Conservation (phyloP, 2,329 filamentous ascomycete genomes). For the Fusarium mexicanum region DNA sequence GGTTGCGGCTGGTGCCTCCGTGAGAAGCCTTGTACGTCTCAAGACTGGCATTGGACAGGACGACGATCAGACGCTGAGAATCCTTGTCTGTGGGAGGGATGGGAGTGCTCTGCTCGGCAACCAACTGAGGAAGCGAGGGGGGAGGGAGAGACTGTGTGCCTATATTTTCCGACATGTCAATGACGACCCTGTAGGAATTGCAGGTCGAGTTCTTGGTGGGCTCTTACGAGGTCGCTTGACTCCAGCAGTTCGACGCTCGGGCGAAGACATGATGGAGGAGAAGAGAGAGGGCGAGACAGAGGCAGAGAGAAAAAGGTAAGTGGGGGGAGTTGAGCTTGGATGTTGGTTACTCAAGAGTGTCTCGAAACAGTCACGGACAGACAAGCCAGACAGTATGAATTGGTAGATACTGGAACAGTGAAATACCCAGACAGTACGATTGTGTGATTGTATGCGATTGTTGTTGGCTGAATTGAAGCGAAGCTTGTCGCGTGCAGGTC, state of each 20-base stretch:
- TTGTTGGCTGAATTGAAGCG: background rate
- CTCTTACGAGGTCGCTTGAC: conserved; percentile 57
- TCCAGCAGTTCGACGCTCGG: conserved; percentile 52
- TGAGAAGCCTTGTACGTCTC: conserved; percentile 96
- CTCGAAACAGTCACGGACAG: conserved; percentile 1
- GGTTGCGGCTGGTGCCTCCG: conserved; percentile 70
- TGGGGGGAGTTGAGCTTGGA: conserved; percentile 14
- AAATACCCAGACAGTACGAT: background rate
- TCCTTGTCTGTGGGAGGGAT: conserved; percentile 90
- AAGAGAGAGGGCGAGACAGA: background rate
- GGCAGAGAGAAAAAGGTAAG: conserved; percentile 5
- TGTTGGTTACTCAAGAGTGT: conserved; percentile 9
- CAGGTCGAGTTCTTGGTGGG: background rate
- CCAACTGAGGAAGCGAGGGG: conserved; percentile 87
- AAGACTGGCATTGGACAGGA: conserved; percentile 95
- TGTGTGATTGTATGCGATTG: background rate
- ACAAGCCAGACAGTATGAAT: conserved; percentile 11
- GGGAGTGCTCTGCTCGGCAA: conserved; percentile 89
- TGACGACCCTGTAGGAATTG: background rate
- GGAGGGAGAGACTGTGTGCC: conserved; percentile 96
- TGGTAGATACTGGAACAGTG: background rate
- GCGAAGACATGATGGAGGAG: conserved; percentile 50
- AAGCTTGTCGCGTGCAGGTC: conserved; percentile 8
- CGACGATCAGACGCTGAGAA: conserved; percentile 90
- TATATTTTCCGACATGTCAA: conserved; percentile 50